Conservation (phyloP, 169 alveolate species). For the Eimeria falciformis region DNA sequence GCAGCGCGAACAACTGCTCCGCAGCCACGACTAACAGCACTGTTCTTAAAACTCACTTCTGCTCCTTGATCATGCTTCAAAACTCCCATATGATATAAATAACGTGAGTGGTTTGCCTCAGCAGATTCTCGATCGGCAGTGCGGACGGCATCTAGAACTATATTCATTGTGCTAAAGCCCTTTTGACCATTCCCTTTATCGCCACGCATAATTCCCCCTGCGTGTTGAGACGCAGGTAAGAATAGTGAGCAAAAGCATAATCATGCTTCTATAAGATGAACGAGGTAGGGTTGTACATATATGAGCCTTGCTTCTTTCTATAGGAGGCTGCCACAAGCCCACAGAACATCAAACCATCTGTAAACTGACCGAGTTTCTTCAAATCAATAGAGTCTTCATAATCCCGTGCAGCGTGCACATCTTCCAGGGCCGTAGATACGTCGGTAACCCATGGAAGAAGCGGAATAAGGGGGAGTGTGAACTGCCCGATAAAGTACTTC, state of each 20-base stretch:
- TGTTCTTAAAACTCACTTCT: constrained; percentile 11
- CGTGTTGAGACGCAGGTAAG: not conserved
- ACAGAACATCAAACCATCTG: too few relatives aligned
- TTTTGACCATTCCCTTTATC: constrained; percentile 20
- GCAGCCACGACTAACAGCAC: too few relatives aligned
- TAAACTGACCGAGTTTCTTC: constrained; percentile 77
- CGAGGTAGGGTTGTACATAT: too few relatives aligned
- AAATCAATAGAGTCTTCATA: constrained; percentile 85
- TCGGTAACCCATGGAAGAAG: constrained; percentile 88
- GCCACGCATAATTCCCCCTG: constrained; percentile 74
- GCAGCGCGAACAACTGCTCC: too few relatives aligned
- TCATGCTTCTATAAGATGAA: too few relatives aligned
- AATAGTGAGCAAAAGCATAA: too few relatives aligned
- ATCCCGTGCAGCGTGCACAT: constrained; percentile 85
- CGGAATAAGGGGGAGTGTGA: constrained; percentile 84
- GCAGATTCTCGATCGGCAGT: constrained; percentile 76
- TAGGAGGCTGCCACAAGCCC: too few relatives aligned
- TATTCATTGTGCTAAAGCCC: constrained; percentile 54
- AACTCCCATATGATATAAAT: constrained; percentile 45
- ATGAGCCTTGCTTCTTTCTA: not conserved
- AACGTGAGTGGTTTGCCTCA: constrained; percentile 59
- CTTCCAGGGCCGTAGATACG: constrained; percentile 83
- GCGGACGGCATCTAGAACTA: constrained; percentile 65
- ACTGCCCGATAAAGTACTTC: constrained; percentile 86
- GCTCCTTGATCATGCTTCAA: constrained; percentile 49